A percentile compares a stretch with the other conserved stretches of the same genome.
These are phyloP conservation scores for Chaetomium sp. DNA, from an alignment of 2,329 filamentous ascomycete genomes.

Conservation along the genomic window DNA sequence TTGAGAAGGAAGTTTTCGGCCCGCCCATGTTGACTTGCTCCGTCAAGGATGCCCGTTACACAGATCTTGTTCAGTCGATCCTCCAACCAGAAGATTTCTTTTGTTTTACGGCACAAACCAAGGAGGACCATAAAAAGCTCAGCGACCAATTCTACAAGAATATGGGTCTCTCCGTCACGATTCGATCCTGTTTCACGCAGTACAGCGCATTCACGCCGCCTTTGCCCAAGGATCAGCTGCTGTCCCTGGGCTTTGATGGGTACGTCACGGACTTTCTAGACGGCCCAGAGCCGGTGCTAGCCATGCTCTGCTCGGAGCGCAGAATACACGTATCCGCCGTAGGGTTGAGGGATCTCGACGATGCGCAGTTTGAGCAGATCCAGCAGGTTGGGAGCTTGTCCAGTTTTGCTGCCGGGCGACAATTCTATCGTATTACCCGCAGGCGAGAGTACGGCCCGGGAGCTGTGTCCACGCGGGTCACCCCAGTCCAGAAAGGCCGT, in stretches of 20 bases:
- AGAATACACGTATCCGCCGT: conserved; percentile 64
- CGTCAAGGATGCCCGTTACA: conserved; percentile 64
- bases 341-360: conserved; percentile 53
- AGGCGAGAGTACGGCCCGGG: conserved; percentile 74
- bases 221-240: conserved; percentile 49
- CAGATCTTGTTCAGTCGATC: conserved; percentile 47
- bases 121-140: conserved; percentile 67
- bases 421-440: conserved; percentile 58
- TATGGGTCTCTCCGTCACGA: conserved; percentile 63
- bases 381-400: conserved; percentile 50
- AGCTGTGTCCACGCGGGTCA: conserved; percentile 64
- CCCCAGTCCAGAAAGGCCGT: conserved; percentile 51
- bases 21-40: conserved; percentile 77
- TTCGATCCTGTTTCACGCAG: conserved; percentile 55
- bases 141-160: conserved; percentile 56
- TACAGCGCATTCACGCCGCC: conserved; percentile 51
- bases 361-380: conserved; percentile 63
- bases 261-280: conserved; percentile 73
- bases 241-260: conserved; percentile 62
- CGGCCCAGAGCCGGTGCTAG: conserved; percentile 75
- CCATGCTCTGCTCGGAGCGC: conserved; percentile 76
- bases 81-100: conserved; percentile 46
- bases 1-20: conserved; percentile 71
- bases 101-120: conserved; percentile 72
- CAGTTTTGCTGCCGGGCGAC: conserved; percentile 63